phyloP scores from a whole-genome alignment of 2,329 filamentous ascomycete species.

The Aureobasidium sp. region DNA sequence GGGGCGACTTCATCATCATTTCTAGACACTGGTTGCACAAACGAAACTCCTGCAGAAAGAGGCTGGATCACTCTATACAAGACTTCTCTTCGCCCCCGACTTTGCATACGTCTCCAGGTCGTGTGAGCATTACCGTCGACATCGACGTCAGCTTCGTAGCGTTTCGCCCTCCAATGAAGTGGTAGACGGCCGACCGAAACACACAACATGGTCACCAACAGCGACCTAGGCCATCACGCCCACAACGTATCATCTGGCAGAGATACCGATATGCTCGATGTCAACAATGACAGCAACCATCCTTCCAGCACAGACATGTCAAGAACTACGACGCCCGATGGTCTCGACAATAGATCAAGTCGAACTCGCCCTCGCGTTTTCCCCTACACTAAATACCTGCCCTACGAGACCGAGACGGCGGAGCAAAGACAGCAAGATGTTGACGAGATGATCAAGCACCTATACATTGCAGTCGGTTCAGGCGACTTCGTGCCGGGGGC shows the following conservation, averaged over 20 bases:
- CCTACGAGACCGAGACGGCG: slow-evolving; percentile 80
- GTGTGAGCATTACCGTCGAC: slow-evolving; percentile 7
- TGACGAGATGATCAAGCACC: slow-evolving; percentile 81
- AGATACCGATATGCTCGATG: not conserved
- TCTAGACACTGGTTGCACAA: not conserved
- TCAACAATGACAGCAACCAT: not conserved
- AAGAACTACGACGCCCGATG: slow-evolving; percentile 72
- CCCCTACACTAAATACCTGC: slow-evolving; percentile 83
- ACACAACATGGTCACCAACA: slow-evolving; percentile 11
- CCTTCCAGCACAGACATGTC: slow-evolving; percentile 60
- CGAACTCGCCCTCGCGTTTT: slow-evolving; percentile 77
- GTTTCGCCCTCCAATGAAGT: slow-evolving; percentile 4
- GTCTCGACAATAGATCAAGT: slow-evolving; percentile 49
- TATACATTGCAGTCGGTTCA: slow-evolving; percentile 84
- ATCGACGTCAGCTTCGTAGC: slow-evolving; percentile 13
- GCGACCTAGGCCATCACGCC: not conserved
- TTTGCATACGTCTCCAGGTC: not conserved
- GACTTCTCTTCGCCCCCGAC: not conserved
- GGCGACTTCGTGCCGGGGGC: slow-evolving; percentile 93
- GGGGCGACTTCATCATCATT: slow-evolving; percentile 6
- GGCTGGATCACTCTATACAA: not conserved
- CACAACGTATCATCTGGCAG: not conserved
- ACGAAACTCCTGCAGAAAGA: not conserved
- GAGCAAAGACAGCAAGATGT: slow-evolving; percentile 69
- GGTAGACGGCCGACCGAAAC: not conserved